Evolutionary conservation across 305 asterid species (phyloP).

Genomic region (Plantago lanceolata): DNA sequence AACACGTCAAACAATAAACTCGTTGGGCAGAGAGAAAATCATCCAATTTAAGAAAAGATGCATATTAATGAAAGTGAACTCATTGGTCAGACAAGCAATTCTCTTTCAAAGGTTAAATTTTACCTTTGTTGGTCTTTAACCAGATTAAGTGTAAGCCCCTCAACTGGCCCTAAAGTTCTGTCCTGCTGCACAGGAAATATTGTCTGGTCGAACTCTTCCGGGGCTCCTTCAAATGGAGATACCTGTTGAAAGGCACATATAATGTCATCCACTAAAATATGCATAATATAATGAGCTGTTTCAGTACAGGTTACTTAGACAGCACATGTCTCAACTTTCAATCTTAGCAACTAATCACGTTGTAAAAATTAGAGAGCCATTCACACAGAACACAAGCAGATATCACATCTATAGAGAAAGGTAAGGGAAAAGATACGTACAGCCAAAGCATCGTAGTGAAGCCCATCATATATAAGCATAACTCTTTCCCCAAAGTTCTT

Average conservation of each 20-base stretch:
- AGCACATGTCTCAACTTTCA: too few relatives aligned
- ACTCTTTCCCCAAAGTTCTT: conserved; percentile 73
- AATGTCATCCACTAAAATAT: conserved; percentile 13
- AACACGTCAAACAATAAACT: too few relatives aligned
- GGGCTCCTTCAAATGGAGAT: conserved; percentile 81
- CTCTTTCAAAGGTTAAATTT: neutral
- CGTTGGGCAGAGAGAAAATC: too few relatives aligned
- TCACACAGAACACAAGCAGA: neutral
- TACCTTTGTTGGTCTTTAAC: conserved; percentile 92
- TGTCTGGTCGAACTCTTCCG: conserved; percentile 93
- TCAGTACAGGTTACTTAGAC: conserved; percentile 1
- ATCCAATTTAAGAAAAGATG: too few relatives aligned
- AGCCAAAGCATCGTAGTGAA: conserved; percentile 92
- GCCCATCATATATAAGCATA: conserved; percentile 92
- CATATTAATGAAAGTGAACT: neutral
- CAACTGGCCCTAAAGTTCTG: conserved; percentile 53
- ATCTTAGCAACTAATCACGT: too few relatives aligned
- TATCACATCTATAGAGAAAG: conserved; percentile 6
- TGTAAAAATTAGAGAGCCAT: neutral
- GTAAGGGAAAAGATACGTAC: conserved; percentile 46
- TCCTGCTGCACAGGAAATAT: conserved; percentile 61
- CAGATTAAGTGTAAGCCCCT: conserved; percentile 58
- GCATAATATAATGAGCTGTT: neutral
- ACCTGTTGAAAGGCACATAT: conserved; percentile 40
- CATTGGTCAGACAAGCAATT: conserved; percentile 2